Evolutionary conservation across 169 alveolate species (phyloP).

Genomic region (Cryptosporidium bovis): DNA sequence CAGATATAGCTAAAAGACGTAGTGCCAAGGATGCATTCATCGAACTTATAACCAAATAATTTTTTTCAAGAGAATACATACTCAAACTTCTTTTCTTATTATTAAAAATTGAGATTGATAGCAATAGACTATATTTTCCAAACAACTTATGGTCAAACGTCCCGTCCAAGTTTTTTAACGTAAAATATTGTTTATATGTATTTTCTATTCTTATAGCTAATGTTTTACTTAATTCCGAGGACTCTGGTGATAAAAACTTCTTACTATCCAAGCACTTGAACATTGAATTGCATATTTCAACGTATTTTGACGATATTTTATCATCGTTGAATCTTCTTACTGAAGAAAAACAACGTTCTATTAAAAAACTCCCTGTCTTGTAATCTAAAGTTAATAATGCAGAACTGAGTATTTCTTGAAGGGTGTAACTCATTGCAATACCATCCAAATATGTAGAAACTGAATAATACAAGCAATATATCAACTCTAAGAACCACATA

Average conservation of each 20-base stretch:
- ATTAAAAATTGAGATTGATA: not conserved
- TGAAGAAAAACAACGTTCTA: not conserved
- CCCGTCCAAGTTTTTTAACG: not conserved
- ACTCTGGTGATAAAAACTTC: not conserved
- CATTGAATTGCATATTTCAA: conserved; percentile 13
- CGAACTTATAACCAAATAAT: not conserved
- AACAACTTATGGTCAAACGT: not conserved
- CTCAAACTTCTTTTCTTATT: not conserved
- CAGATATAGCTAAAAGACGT: not conserved
- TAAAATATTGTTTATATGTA: not conserved
- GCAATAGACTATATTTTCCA: not conserved
- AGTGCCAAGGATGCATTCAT: conserved; percentile 6
- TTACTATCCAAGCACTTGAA: not conserved
- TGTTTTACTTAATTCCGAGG: not conserved
- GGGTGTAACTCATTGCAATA: conserved; percentile 7
- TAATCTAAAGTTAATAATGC: conserved; percentile 21
- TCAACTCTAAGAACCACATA: conserved; percentile 22
- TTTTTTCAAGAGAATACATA: not conserved
- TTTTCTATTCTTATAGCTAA: not conserved
- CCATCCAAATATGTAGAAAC: not conserved
- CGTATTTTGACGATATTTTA: not conserved
- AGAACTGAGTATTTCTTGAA: conserved; percentile 12
- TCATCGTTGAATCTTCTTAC: not conserved
- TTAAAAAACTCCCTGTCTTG: not conserved
- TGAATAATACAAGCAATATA: conserved; percentile 1